Evolutionary conservation across 192 early-diverging fungal species (phyloP), one percentile per base, ranked within the genome.

Genomic region (Coemansia biformis): DNA sequence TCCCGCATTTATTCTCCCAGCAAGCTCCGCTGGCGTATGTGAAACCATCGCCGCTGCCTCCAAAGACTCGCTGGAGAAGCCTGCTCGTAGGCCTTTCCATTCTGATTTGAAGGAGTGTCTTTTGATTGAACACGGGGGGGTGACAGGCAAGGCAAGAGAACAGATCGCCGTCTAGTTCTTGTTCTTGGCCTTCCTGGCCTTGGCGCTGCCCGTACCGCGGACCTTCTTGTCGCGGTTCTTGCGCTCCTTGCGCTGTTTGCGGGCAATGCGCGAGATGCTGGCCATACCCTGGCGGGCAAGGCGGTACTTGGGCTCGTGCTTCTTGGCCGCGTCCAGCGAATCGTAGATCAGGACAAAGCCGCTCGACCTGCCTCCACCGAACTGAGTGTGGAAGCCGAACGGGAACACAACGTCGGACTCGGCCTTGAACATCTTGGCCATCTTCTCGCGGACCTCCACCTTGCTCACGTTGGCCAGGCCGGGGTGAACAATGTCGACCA

Each of bases 221-320:
- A 93, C 79, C 87, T 93, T 98, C 92, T 98, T 98, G 74, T 82
- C 74, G 68, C 96, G 83, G 90, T 98, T 98, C 87, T 94, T 94
- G 74, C 87, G 83, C 76, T 98, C 92, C 90, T 94, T 98, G 69
- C 91, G 87, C 79, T 98, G 96, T 84, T 96, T 98, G 79, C 89
- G 89, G 45, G 90, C 83, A 49, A 79, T 80, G 11, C 47, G 57
- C 69, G 82, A 85, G 58, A 75, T 58, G 64, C 81, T 85, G 58
- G 74, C 82, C 58, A 46, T 63, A 77, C 87, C 80, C 51, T 84
- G 69, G 46, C 95, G 79, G 42, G 86, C 81, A 48, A 93, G 84
- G 62, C 95, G 84, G 86, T 89, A 89, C 84, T 96, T 98, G 75
- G 95, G 95, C 83, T 98, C 95, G 66, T 96, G 90, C 86, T 95